Evolutionary conservation across 208 protist genomes (phyloP).

Genomic region (Trichomonas gallinae): DNA sequence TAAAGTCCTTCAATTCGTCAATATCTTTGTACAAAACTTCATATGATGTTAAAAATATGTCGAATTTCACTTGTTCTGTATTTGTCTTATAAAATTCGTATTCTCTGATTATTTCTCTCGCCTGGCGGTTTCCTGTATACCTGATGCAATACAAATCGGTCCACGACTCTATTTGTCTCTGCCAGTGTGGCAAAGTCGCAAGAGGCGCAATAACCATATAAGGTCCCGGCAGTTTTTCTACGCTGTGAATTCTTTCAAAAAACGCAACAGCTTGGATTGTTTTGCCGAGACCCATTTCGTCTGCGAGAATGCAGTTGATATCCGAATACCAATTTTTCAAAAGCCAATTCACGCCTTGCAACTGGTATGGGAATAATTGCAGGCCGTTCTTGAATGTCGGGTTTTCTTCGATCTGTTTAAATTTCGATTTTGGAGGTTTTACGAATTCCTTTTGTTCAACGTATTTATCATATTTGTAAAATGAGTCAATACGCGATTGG

Average conservation of each 20-base stretch:
- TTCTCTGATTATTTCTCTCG: not conserved
- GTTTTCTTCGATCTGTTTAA: not conserved
- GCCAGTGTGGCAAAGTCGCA: constrained; percentile 46
- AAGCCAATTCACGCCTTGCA: constrained; percentile 94
- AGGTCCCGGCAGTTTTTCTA: constrained; percentile 37
- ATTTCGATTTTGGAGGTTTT: not conserved
- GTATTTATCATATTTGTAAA: not conserved
- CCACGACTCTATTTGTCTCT: constrained; percentile 41
- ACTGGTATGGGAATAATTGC: constrained; percentile 65
- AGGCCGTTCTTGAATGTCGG: not conserved
- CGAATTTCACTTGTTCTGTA: not conserved
- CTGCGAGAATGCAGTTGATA: constrained; percentile 93
- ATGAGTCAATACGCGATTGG: not conserved
- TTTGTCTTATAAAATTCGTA: not conserved
- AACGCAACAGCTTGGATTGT: constrained; percentile 32
- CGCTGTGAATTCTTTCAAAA: not conserved
- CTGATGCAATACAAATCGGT: not conserved
- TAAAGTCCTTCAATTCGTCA: constrained; percentile 34
- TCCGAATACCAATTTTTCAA: constrained; percentile 73
- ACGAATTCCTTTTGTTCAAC: not conserved
- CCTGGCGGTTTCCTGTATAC: not conserved
- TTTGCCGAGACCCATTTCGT: constrained; percentile 92
- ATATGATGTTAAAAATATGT: constrained; percentile 21
- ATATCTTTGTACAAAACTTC: constrained; percentile 33
- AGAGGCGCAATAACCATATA: constrained; percentile 56